These are phyloP conservation scores for Hyaloraphidium curvatum DNA, from an alignment of 192 early-diverging fungal species.

Conservation along the genomic window DNA sequence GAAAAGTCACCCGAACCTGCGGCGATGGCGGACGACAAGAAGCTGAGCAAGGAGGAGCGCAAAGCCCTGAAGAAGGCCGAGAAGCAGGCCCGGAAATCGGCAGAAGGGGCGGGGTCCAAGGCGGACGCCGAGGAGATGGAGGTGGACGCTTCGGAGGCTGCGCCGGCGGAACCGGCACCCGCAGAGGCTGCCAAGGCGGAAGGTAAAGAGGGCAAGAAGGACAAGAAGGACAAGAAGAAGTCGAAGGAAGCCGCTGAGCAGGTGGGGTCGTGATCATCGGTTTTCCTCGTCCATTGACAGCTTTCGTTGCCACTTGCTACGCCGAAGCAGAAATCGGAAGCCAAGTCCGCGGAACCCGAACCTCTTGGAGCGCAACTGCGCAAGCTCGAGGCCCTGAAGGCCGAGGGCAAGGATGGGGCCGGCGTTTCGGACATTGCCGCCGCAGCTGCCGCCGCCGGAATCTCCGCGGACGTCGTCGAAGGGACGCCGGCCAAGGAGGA, in stretches of 20 bases:
- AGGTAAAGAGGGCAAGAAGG: conserved; percentile 4
- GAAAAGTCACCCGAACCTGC: neutral
- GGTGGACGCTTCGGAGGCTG: conserved; percentile 13
- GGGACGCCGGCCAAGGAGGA: neutral
- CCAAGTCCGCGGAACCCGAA: too few relatives aligned
- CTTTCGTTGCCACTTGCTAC: too few relatives aligned
- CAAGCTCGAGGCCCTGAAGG: too few relatives aligned
- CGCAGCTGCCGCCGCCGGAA: neutral
- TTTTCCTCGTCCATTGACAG: too few relatives aligned
- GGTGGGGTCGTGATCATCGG: too few relatives aligned
- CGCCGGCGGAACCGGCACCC: conserved; percentile 9
- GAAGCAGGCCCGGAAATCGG: too few relatives aligned
- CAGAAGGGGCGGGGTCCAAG: neutral
- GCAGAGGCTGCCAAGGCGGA: neutral
- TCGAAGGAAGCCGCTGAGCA: too few relatives aligned
- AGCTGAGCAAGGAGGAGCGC: conserved; percentile 9
- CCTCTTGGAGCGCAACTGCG: too few relatives aligned
- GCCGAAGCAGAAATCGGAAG: too few relatives aligned
- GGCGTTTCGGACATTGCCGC: too few relatives aligned
- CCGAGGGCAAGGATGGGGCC: too few relatives aligned
- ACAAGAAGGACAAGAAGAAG: neutral
- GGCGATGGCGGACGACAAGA: neutral
- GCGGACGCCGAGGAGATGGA: conserved; percentile 5
- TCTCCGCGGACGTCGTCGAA: neutral
- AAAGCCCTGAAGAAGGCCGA: conserved; percentile 16